Evolutionary conservation across 371 early-diverging fungal species (phyloP).

Genomic region (Mycotypha africana): DNA sequence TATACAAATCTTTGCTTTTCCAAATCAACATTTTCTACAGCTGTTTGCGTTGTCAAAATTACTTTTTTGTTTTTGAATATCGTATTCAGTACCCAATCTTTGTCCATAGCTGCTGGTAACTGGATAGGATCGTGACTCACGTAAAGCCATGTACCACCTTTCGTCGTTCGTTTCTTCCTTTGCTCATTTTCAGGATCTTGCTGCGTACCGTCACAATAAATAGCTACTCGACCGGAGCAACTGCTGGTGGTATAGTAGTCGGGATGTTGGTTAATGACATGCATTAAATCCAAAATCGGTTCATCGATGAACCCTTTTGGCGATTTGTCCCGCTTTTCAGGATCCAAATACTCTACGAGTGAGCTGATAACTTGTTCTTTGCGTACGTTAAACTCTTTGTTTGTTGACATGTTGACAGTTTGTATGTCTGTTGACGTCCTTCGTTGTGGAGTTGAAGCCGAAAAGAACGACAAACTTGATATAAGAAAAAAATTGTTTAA

Average conservation of each 20-base stretch:
- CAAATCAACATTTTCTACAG: no score
- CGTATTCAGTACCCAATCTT: slow-evolving; percentile 24
- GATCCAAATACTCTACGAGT: slow-evolving; percentile 46
- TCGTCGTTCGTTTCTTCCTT: slow-evolving; percentile 23
- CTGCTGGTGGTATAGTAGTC: slow-evolving; percentile 61
- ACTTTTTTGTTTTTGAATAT: slow-evolving; percentile 6
- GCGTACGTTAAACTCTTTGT: slow-evolving; percentile 18
- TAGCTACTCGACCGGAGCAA: slow-evolving; percentile 56
- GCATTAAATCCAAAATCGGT: slow-evolving; percentile 54
- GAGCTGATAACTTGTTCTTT: slow-evolving; percentile 37
- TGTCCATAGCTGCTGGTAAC: slow-evolving; percentile 19
- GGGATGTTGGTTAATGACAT: slow-evolving; percentile 66
- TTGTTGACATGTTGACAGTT: background rate
- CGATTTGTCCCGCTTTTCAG: slow-evolving; percentile 53
- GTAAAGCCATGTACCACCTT: slow-evolving; percentile 58
- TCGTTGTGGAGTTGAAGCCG: no score
- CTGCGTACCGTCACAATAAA: slow-evolving; percentile 46
- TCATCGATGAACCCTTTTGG: slow-evolving; percentile 63
- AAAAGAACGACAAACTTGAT: no score
- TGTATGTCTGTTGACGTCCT: no score
- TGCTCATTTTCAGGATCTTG: slow-evolving; percentile 5
- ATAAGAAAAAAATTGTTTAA: background rate
- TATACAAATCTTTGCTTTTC: no score
- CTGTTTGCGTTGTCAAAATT: slow-evolving; percentile 19
- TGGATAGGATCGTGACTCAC: slow-evolving; percentile 56